phyloP scores from a whole-genome alignment of 2,329 filamentous ascomycete genomes.

The Neoarthrinium moseri region DNA sequence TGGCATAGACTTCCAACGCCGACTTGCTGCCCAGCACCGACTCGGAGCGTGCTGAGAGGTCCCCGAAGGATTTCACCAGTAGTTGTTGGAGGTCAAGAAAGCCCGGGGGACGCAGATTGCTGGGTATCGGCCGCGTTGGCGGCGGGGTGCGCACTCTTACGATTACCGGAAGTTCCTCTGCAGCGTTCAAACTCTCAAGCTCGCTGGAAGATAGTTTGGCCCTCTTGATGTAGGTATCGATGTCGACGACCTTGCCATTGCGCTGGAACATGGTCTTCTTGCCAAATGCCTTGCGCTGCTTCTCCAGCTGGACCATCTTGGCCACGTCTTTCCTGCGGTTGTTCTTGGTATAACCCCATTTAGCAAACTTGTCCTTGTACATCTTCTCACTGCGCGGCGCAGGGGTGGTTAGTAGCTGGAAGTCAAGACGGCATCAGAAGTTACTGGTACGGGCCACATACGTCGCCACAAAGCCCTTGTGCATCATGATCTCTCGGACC shows the following conservation, averaged over 20 bases:
- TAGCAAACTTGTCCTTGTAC: slow-evolving; percentile 22
- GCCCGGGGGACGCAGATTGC: neutral
- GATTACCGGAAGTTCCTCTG: neutral
- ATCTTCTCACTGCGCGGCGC: slow-evolving; percentile 16
- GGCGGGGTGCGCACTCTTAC: slow-evolving; percentile 3
- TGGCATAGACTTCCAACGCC: neutral
- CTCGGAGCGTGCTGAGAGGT: neutral
- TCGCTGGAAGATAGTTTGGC: slow-evolving; percentile 2
- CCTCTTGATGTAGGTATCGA: slow-evolving; percentile 18
- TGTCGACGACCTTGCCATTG: slow-evolving; percentile 21
- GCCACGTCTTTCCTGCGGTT: slow-evolving; percentile 22
- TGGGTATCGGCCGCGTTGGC: neutral
- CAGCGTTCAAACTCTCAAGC: neutral
- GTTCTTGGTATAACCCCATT: slow-evolving; percentile 24
- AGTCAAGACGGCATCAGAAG: neutral
- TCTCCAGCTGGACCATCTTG: slow-evolving; percentile 20
- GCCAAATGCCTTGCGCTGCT: slow-evolving; percentile 19
- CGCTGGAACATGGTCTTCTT: slow-evolving; percentile 20
- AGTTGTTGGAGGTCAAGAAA: neutral
- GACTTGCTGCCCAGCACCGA: neutral
- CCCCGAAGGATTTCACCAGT: slow-evolving; percentile 2
- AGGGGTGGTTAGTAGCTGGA: slow-evolving; percentile 2
- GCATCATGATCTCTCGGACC: slow-evolving; percentile 17
- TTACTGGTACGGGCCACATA: slow-evolving; percentile 13
- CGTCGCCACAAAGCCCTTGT: slow-evolving; percentile 20